These are phyloP conservation scores for Aspergillus sp. DNA, from an alignment of 2,329 filamentous ascomycete species.

Conservation along the genomic window DNA sequence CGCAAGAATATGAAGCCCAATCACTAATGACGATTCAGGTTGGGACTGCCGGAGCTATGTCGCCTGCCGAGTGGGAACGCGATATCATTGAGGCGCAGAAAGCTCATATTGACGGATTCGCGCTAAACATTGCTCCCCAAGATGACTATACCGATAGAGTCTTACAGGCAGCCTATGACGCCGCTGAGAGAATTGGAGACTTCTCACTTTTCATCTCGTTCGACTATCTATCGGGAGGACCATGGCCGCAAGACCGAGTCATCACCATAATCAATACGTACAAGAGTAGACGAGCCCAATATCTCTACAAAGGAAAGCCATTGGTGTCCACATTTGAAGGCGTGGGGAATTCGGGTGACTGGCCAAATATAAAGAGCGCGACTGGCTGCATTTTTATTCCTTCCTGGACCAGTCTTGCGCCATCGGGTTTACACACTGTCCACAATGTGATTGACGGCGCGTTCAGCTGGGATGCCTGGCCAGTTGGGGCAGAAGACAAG, in stretches of 20 bases:
- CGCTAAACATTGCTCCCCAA: constrained; percentile 32
- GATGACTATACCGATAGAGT: constrained; percentile 30
- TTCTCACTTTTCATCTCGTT: constrained; percentile 38
- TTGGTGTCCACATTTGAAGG: constrained; percentile 48
- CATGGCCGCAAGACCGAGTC: constrained; percentile 29
- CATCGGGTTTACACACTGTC: constrained; percentile 28
- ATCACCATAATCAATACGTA: constrained; percentile 29
- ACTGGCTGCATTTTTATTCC: constrained; percentile 46
- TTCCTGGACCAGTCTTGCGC: constrained; percentile 39
- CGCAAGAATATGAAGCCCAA: not conserved
- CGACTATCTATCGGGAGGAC: constrained; percentile 32
- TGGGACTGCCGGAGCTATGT: constrained; percentile 27
- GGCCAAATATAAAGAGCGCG: constrained; percentile 41
- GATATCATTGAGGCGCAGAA: constrained; percentile 29
- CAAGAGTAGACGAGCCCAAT: constrained; percentile 25
- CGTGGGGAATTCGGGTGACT: constrained; percentile 39
- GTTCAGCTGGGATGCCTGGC: constrained; percentile 49
- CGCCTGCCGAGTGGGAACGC: constrained; percentile 23
- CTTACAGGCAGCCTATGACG: constrained; percentile 29
- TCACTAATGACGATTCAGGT: constrained; percentile 18
- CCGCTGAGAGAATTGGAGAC: constrained; percentile 27
- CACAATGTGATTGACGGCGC: constrained; percentile 38
- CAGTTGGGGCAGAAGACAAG: constrained; percentile 39
- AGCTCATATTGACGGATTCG: constrained; percentile 35
- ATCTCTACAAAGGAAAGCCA: constrained; percentile 30